These are phyloP conservation scores for Aspergillus sp. DNA, from an alignment of 2,329 filamentous ascomycete species.

Conservation along the genomic window DNA sequence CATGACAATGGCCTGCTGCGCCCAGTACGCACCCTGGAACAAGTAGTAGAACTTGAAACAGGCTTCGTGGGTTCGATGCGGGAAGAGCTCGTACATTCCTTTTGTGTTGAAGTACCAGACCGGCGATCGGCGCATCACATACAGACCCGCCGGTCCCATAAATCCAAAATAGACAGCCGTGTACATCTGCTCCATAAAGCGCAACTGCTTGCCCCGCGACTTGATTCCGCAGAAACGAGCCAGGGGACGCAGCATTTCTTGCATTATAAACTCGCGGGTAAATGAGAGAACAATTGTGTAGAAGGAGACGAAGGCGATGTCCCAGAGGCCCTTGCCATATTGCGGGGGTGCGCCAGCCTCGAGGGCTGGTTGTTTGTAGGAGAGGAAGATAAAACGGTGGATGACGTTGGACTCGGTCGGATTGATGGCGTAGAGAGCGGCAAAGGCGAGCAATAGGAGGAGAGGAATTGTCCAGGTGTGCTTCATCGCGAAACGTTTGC, in stretches of 20 bases:
- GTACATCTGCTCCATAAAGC: constrained; percentile 96
- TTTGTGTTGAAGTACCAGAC: constrained; percentile 94
- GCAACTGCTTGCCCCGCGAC: constrained; percentile 71
- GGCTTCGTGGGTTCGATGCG: constrained; percentile 74
- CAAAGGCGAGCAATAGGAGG: constrained; percentile 59
- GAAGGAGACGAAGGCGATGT: constrained; percentile 82
- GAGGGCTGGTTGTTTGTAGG: constrained; percentile 66
- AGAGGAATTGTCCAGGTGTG: constrained; percentile 67
- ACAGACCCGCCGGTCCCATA: constrained; percentile 78
- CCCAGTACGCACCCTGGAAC: constrained; percentile 91
- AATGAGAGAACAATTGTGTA: constrained; percentile 89
- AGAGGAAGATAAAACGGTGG: constrained; percentile 80
- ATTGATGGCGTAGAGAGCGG: constrained; percentile 67
- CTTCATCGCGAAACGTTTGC: constrained; percentile 36
- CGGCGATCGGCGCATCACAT: constrained; percentile 84
- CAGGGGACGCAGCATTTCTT: constrained; percentile 74
- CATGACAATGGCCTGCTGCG: constrained; percentile 86
- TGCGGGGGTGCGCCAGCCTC: constrained; percentile 50
- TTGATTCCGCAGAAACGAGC: constrained; percentile 66
- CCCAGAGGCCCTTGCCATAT: constrained; percentile 85
- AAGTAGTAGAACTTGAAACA: constrained; percentile 94
- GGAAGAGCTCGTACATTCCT: constrained; percentile 86
- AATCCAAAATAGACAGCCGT: constrained; percentile 85
- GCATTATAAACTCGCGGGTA: constrained; percentile 94
- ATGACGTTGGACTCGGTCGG: constrained; percentile 75